These are phyloP conservation scores for Phellinidium pouzarii DNA, from an alignment of 1,284 basidiomycete species.

Conservation along the genomic window DNA sequence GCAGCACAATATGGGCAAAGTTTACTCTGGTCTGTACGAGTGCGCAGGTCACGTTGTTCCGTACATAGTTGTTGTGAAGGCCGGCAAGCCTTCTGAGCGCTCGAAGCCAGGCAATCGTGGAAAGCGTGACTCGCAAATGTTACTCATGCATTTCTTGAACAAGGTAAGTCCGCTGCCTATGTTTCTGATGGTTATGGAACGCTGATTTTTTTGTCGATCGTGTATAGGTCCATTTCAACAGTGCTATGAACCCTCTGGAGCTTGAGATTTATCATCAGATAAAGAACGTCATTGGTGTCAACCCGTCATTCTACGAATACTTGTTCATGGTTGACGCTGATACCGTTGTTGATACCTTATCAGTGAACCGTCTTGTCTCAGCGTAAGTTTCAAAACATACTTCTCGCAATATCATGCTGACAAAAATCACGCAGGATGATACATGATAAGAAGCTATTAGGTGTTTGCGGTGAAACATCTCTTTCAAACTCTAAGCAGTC, in stretches of 20 bases:
- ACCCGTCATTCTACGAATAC: constrained; percentile 98
- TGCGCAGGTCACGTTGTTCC: constrained; percentile 93
- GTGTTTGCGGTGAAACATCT: constrained; percentile 91
- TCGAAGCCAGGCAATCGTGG: constrained; percentile 92
- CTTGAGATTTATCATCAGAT: constrained; percentile 99
- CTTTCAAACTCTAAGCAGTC: constrained; percentile 89
- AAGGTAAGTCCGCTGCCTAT: constrained; percentile 43
- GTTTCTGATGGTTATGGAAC: background rate
- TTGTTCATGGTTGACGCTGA: constrained; percentile 96
- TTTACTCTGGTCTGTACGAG: constrained; percentile 96
- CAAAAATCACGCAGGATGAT: constrained; percentile 56
- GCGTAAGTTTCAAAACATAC: constrained; percentile 50
- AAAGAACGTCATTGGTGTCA: constrained; percentile 98
- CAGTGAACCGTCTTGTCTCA: constrained; percentile 86
- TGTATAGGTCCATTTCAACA: constrained; percentile 88
- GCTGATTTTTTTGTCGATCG: constrained; percentile 3
- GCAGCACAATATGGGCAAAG: constrained; percentile 98
- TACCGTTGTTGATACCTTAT: constrained; percentile 84
- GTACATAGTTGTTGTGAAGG: constrained; percentile 94
- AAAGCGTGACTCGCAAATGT: constrained; percentile 95
- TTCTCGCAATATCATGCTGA: constrained; percentile 16
- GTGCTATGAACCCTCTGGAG: constrained; percentile 95
- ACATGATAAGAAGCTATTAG: constrained; percentile 89
- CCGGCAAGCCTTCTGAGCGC: constrained; percentile 93
- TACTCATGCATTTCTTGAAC: constrained; percentile 97